phyloP scores from a whole-genome alignment of 225 moss, liverwort and hornwort species.

The Polytrichum commune region DNA sequence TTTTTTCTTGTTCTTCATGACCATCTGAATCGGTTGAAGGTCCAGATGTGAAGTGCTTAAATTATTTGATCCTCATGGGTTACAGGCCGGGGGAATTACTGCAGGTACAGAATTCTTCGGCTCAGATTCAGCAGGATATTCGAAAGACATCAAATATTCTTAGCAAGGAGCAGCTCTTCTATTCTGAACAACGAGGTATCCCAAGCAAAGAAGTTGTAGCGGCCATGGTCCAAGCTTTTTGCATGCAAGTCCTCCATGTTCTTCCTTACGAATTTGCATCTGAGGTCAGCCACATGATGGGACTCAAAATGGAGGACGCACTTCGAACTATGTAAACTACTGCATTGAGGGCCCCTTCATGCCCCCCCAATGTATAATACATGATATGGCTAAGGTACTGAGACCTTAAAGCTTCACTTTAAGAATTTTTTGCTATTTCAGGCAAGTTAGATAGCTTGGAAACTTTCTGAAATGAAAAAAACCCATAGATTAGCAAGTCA shows the following conservation, averaged over 20 bases:
- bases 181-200: constrained; percentile 15
- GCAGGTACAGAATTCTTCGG: background rate
- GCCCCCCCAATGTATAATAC: too few relatives aligned
- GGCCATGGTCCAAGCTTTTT: constrained; percentile 17
- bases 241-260: constrained; percentile 1
- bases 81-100: background rate
- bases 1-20: too few relatives aligned
- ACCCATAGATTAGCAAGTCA: too few relatives aligned
- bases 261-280: constrained; percentile 22
- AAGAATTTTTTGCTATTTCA: too few relatives aligned
- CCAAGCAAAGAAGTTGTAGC: background rate
- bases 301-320: constrained; percentile 8
- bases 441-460: too few relatives aligned
- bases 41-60: background rate
- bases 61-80: background rate
- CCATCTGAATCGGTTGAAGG: too few relatives aligned
- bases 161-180: constrained; percentile 14
- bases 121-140: background rate
- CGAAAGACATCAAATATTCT: background rate
- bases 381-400: too few relatives aligned
- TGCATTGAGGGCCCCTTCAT: too few relatives aligned
- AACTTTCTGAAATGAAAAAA: too few relatives aligned
- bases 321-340: too few relatives aligned
- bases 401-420: too few relatives aligned
- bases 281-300: constrained; percentile 18